A percentile compares a stretch with the other conserved stretches of the same genome.
phyloP scores from a whole-genome alignment of 2,329 filamentous ascomycete genomes.

The Xylariaceae sp. region DNA sequence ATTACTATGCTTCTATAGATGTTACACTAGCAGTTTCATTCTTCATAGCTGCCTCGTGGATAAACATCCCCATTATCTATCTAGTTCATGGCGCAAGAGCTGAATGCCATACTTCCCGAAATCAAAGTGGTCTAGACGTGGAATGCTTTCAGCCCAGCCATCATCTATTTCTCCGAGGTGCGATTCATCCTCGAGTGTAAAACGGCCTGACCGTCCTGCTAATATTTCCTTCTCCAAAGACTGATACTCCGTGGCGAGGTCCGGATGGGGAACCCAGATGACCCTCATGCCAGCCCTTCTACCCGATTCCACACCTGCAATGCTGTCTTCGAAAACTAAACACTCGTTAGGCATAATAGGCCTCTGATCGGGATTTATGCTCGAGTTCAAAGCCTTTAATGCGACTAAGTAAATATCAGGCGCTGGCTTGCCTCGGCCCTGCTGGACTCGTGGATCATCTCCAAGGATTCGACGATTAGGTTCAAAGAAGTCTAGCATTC shows the following conservation, averaged over 20 bases:
- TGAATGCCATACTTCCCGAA: conserved; percentile 5
- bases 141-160: conserved; percentile 6
- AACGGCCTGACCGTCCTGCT: conserved; percentile 23
- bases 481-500: conserved; percentile 41
- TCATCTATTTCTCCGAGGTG: conserved; percentile 7
- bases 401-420: conserved; percentile 70
- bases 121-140: conserved; percentile 4
- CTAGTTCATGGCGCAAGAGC: too few species aligned
- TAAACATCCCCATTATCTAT: too few species aligned
- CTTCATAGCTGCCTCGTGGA: too few species aligned
- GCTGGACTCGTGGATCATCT: conserved; percentile 59
- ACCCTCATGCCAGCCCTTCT: conserved; percentile 69
- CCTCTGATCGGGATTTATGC: conserved; percentile 42
- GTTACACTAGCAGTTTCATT: too few species aligned
- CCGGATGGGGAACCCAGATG: conserved; percentile 65
- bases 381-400: conserved; percentile 58
- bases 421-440: conserved; percentile 64
- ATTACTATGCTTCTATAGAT: too few species aligned
- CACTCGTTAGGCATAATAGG: conserved; percentile 60
- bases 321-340: conserved; percentile 69
- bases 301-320: conserved; percentile 66
- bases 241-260: conserved; percentile 39
- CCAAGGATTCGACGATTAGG: conserved; percentile 54
- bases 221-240: conserved; percentile 22
- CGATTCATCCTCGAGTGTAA: conserved; percentile 3